Base-by-base conservation (phyloP, 345 rosid species). In the Rhodamnia rubescens region DNA sequence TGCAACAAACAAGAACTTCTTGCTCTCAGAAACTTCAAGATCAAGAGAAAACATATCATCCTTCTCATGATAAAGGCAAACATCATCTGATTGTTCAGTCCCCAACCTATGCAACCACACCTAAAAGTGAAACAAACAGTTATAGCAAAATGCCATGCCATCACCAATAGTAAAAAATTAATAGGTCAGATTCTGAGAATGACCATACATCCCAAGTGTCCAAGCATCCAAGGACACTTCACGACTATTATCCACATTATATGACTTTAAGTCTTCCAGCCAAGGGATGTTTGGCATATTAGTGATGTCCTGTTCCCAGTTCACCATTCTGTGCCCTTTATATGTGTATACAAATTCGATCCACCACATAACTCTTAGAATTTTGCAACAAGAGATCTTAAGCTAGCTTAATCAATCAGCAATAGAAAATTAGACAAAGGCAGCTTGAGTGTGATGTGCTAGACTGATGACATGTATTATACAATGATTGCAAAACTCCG, bases 101-200 rank as follows among this genome's bases (percentile, higher is more conserved):
- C 93, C 98, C 93, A 97, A 82, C 92, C 92, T 93, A 90, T 97
- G 99, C 83, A 95, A 90, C 99, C 99, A 97, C 59, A 88, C 97
- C 98, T 97, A 87, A 57, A 52, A 87, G 74, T 53, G 53, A 89
- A 84, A 89, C 58, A 80, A 84, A 83, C 32, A 32, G 24, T 12
- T 5, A 84, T 51, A 24, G n/a, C 74, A 49, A 85, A 69, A 55
- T 29, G 32, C 69, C 53, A 83, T 40, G 40, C 12, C 32, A 40
- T 36, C 18, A 13, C 40, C 11, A 26, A 64, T 42, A 49, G 44
- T 56, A 10, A 32, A 15, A 47, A 51, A 64, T n/a, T n/a, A n/a
- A n/a, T 58, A 53, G 74, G 40, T 42, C 26, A 47, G 81, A 74
- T 6, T 49, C 36, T 84, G n/a, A 61, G 81, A 7, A 59, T 16